Conservation (phyloP, 768 basidiomycete species). For the Fomitopsis serialis region DNA sequence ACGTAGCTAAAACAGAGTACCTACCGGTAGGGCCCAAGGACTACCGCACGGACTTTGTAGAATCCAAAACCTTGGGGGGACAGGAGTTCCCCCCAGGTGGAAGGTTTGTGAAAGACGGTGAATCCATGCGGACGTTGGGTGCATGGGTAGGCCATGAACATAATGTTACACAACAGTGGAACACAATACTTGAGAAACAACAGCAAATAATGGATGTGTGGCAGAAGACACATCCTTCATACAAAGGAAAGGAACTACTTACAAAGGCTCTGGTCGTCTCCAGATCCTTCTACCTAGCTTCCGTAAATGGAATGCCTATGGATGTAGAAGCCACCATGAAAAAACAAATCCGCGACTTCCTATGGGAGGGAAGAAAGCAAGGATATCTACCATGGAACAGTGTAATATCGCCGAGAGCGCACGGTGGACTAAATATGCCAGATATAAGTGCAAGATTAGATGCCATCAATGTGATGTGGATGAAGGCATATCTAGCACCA, state of each 20-base stretch:
- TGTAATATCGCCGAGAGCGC: neutral
- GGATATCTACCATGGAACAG: neutral
- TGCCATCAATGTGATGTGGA: constrained; percentile 11
- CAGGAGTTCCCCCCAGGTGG: too few species aligned
- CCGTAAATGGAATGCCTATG: constrained; percentile 21
- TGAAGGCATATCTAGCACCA: neutral
- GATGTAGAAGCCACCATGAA: neutral
- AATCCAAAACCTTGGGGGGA: neutral
- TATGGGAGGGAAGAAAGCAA: constrained; percentile 2
- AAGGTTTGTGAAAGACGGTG: neutral
- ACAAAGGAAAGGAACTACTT: constrained; percentile 3
- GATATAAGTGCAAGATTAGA: constrained; percentile 9
- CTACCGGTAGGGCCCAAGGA: constrained; percentile 26
- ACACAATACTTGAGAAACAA: constrained; percentile 9
- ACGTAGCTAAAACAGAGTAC: constrained; percentile 33
- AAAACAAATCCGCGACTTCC: neutral
- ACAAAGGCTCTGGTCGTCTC: constrained; percentile 11
- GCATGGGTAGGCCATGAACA: constrained; percentile 15
- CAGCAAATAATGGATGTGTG: neutral
- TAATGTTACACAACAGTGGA: constrained; percentile 3
- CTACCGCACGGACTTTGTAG: constrained; percentile 8
- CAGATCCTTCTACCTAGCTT: constrained; percentile 4
- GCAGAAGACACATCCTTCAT: neutral
- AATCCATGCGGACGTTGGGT: constrained; percentile 6
- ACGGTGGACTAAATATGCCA: constrained; percentile 2